Evolutionary conservation across 306 rosid genomes (phyloP).

Genomic region (Gillenia trifoliata): DNA sequence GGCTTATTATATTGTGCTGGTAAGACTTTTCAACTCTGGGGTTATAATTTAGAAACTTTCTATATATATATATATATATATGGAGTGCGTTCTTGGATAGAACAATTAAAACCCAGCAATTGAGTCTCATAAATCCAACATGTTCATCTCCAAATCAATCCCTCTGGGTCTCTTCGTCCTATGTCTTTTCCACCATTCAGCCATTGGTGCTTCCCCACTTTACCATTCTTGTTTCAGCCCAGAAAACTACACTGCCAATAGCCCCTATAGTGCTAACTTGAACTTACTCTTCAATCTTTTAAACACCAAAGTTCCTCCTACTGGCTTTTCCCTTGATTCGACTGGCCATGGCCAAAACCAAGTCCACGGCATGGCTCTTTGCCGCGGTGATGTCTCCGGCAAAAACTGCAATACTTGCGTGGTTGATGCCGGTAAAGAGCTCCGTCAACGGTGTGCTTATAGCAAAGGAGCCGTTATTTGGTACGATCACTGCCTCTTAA

Average conservation of each 20-base stretch:
- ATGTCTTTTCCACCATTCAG: constrained; percentile 31
- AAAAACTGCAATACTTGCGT: constrained; percentile 24
- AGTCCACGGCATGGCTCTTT: constrained; percentile 24
- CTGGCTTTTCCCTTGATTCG: constrained; percentile 20
- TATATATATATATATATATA: neutral
- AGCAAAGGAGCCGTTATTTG: constrained; percentile 33
- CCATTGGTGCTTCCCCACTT: constrained; percentile 40
- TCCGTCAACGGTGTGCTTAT: constrained; percentile 17
- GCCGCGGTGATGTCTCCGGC: constrained; percentile 33
- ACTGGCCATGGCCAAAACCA: constrained; percentile 18
- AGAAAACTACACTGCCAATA: constrained; percentile 36
- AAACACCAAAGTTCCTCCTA: constrained; percentile 13
- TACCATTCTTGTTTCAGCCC: constrained; percentile 41
- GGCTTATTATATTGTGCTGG: too few relatives aligned
- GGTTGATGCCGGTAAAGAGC: constrained; percentile 17
- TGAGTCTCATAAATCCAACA: neutral
- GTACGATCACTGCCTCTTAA: constrained; percentile 34
- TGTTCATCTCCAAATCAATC: constrained; percentile 14
- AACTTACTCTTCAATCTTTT: constrained; percentile 9
- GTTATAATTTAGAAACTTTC: neutral
- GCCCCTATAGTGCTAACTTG: constrained; percentile 23
- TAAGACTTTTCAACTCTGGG: too few relatives aligned
- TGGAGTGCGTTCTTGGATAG: neutral
- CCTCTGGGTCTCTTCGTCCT: constrained; percentile 7
- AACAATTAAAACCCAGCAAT: neutral